Percentiles rank a stretch among this genome's conserved stretches.
Evolutionary conservation across 108 stramenopile species (phyloP).

Genomic region (Aurantiochytrium sp.): DNA sequence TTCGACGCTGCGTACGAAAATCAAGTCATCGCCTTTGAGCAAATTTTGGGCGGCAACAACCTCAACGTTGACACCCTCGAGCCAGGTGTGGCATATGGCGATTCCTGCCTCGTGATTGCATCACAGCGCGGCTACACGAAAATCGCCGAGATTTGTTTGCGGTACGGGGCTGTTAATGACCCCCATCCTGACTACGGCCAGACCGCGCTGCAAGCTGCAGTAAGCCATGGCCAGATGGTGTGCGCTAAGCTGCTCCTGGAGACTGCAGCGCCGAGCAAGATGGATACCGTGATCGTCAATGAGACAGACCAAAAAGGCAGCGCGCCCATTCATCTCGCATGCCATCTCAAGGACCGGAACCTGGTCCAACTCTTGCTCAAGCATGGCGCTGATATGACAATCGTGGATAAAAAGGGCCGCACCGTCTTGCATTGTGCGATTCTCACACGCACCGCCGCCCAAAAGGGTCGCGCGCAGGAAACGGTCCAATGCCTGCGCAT

Average conservation of each 20-base stretch:
- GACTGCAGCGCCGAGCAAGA: background rate
- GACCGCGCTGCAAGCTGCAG: constrained; percentile 9
- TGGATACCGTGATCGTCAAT: background rate
- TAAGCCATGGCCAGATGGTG: background rate
- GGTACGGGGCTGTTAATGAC: background rate
- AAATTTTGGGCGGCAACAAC: background rate
- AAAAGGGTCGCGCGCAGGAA: background rate
- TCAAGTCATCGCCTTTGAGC: background rate
- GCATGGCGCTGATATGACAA: background rate
- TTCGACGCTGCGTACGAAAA: background rate
- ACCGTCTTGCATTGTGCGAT: background rate
- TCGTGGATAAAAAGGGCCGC: background rate
- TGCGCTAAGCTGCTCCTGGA: background rate
- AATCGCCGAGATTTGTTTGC: background rate
- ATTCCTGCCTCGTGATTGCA: background rate
- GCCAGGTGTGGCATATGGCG: background rate
- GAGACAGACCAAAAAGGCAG: background rate
- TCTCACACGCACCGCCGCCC: background rate
- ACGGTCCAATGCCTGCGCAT: background rate
- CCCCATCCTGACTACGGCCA: constrained; percentile 10
- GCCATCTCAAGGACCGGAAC: background rate
- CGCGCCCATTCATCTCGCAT: background rate
- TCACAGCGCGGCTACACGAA: background rate
- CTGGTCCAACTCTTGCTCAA: background rate
- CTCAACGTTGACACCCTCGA: background rate